Evolutionary conservation across 2,329 filamentous ascomycete species (phyloP), one percentile per base, ranked within the genome.

Genomic region (Ascosphaera pollenicola): DNA sequence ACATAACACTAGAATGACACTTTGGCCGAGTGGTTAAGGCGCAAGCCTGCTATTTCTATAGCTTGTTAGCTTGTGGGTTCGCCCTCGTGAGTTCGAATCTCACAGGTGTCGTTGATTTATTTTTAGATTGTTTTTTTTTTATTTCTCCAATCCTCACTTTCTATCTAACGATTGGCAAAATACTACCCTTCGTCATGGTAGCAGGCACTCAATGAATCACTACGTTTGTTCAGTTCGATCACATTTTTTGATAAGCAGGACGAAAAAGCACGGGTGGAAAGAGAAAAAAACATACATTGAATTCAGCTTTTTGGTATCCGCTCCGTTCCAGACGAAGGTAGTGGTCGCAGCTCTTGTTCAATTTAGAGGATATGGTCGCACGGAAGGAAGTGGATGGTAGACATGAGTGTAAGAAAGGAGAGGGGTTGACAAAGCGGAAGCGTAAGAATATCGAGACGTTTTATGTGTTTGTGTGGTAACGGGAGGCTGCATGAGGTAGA

Each of bases 1-100:
- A 24, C 10, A 24, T 5, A 5, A 24, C 10, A 5, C 10, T 16
- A 13, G 13, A 35, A 16, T 16, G 32, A 35, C 32, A 35, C 32
- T 35, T 35, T 35, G 32, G 32, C 32, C 32, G 32, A 35, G 32
- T 35, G 32, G 32, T 35, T 35, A 35, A 35, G 32, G 32, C 32
- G 32, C 32, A 18, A 35, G 32, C 32, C 32, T 35, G 32, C 35
- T 36, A 36, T 36, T 36, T 36, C 15, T 18, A 36, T 36, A 36
- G 35, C 35, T n/a, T 24, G 35, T 13, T 3, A 36, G 35, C 35
- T 36, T 24, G 35, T 36, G 35, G 35, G 35, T 36, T 36, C 35
- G 35, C 35, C 35, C 35, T 5, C 35, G 35, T 36, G 35, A 36
- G 35, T 26, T 38, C 19, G 37, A 38, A 38, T 31, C 37, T 38